These are phyloP conservation scores for Incumbomyces delicatus DNA, from an alignment of 2,329 filamentous ascomycete species.

Conservation along the genomic window DNA sequence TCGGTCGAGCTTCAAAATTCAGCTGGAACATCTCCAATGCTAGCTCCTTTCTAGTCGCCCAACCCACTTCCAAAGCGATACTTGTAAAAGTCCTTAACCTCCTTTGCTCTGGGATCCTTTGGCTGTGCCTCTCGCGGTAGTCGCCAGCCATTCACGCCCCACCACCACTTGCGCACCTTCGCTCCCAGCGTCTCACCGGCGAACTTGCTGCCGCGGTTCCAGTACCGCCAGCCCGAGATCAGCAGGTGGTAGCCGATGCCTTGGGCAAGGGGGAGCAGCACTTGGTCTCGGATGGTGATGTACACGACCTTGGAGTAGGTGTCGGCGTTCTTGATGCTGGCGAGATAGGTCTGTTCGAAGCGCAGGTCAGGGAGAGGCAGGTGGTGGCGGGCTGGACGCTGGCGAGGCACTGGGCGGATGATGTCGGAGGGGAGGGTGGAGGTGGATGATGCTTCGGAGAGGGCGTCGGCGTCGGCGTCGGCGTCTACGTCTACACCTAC, in stretches of 20 bases:
- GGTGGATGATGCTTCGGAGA: slow-evolving; percentile 28
- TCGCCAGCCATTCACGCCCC: slow-evolving; percentile 82
- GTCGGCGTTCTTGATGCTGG: slow-evolving; percentile 71
- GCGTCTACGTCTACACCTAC: slow-evolving; percentile 1
- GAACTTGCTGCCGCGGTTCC: slow-evolving; percentile 70
- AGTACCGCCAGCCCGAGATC: slow-evolving; percentile 78
- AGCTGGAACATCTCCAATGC: too few relatives aligned
- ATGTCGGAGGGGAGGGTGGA: slow-evolving; percentile 40
- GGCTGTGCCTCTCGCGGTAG: slow-evolving; percentile 39
- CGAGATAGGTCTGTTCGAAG: slow-evolving; percentile 96
- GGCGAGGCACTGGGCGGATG: slow-evolving; percentile 29
- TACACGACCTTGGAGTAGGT: slow-evolving; percentile 68
- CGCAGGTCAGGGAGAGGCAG: slow-evolving; percentile 72
- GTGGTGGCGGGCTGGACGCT: slow-evolving; percentile 40
- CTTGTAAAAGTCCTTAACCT: slow-evolving; percentile 31
- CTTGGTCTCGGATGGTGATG: slow-evolving; percentile 85
- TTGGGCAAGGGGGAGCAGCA: slow-evolving; percentile 72
- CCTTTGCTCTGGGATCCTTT: slow-evolving; percentile 22
- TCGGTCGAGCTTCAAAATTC: too few relatives aligned
- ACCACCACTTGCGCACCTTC: slow-evolving; percentile 83
- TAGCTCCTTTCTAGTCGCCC: slow-evolving; percentile 16
- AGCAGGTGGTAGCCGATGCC: slow-evolving; percentile 81
- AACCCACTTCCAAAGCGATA: slow-evolving; percentile 17
- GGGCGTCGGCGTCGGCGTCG: slow-evolving; percentile 22
- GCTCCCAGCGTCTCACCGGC: slow-evolving; percentile 66